These are phyloP conservation scores for Lentinula sp. DNA, from an alignment of 768 basidiomycete species.

Conservation along the genomic window DNA sequence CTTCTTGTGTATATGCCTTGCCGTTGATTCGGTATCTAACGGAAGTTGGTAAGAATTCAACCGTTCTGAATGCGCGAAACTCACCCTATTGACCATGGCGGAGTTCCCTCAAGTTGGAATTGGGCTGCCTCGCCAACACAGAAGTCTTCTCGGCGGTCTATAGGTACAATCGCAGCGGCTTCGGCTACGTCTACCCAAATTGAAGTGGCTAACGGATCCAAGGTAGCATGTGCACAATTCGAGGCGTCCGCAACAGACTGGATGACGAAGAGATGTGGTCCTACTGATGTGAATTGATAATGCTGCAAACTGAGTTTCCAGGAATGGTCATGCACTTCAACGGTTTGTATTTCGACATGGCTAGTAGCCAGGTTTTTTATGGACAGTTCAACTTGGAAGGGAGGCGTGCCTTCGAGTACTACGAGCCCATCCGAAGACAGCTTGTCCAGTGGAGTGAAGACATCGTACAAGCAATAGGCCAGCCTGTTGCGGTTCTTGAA, in stretches of 20 bases:
- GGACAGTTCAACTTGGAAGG: constrained; percentile 74
- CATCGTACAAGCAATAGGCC: constrained; percentile 72
- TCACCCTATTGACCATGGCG: constrained; percentile 88
- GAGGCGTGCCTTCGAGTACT: constrained; percentile 75
- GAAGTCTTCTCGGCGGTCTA: constrained; percentile 71
- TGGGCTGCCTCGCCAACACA: constrained; percentile 89
- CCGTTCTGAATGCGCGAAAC: constrained; percentile 13
- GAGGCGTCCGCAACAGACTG: constrained; percentile 77
- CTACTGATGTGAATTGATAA: constrained; percentile 72
- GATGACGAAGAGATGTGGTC: constrained; percentile 75
- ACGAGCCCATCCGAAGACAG: constrained; percentile 55
- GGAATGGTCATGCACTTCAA: constrained; percentile 37
- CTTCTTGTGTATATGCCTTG: constrained; percentile 65
- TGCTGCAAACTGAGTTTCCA: constrained; percentile 74
- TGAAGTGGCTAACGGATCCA: constrained; percentile 53
- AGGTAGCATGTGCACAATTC: constrained; percentile 68
- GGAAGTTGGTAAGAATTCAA: constrained; percentile 8
- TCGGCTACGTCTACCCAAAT: constrained; percentile 95
- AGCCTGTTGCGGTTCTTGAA: constrained; percentile 65
- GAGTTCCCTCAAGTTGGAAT: constrained; percentile 90
- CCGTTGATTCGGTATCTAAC: constrained; percentile 77
- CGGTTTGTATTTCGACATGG: constrained; percentile 49
- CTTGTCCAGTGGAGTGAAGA: constrained; percentile 48
- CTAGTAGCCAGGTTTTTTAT: constrained; percentile 73
- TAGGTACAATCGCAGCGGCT: constrained; percentile 86